Conservation (phyloP, 2,329 filamentous ascomycete species). For the Colletotrichum coccodes region DNA sequence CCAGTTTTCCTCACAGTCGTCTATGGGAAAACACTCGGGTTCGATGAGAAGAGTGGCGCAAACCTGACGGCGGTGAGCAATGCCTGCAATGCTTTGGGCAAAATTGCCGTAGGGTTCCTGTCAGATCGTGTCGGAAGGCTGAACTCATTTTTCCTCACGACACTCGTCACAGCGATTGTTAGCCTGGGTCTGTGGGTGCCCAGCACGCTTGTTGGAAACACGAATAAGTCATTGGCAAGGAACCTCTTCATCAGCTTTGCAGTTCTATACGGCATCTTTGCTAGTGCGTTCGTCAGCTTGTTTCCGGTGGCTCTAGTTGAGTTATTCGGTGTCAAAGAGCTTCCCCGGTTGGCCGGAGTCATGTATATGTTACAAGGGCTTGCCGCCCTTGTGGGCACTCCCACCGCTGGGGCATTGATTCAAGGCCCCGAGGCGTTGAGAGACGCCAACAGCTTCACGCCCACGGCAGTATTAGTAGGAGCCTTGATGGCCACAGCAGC, state of each 20-base stretch:
- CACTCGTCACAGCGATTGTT: neutral
- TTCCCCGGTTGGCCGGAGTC: neutral
- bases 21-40: slow-evolving; percentile 40
- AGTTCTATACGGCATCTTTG: neutral
- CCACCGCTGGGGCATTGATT: neutral
- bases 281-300: neutral
- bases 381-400: neutral
- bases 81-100: slow-evolving; percentile 48
- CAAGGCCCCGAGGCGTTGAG: neutral
- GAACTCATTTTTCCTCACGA: slow-evolving; percentile 47
- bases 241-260: neutral
- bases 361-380: neutral
- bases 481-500: neutral
- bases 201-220: neutral
- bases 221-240: neutral
- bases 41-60: slow-evolving; percentile 44
- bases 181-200: neutral
- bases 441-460: neutral
- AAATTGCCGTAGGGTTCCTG: slow-evolving; percentile 47
- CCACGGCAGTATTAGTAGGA: neutral
- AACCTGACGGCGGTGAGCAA: slow-evolving; percentile 51
- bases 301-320: neutral
- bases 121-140: slow-evolving; percentile 50
- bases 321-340: neutral
- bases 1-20: neutral